Evolutionary conservation across 2,329 filamentous ascomycete species (phyloP).

Genomic region (Ascochyta viciae-villosae): DNA sequence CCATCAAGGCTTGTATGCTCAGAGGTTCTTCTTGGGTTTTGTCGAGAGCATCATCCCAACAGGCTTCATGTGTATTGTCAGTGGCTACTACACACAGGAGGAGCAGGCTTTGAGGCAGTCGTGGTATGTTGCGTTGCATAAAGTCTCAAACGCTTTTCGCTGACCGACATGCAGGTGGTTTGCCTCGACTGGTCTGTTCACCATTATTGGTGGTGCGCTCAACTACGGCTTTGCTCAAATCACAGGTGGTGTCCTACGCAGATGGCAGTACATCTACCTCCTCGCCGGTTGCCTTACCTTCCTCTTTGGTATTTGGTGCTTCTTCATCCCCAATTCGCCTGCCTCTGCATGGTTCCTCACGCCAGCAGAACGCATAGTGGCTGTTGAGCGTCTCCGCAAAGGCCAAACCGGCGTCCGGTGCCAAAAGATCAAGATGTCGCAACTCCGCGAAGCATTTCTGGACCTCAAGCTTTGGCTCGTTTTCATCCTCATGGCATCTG

Average conservation of each 20-base stretch:
- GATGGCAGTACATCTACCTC: constrained; percentile 73
- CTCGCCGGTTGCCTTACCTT: constrained; percentile 65
- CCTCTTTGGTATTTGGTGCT: constrained; percentile 70
- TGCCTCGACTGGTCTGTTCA: constrained; percentile 57
- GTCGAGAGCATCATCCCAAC: constrained; percentile 64
- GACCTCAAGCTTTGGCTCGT: constrained; percentile 55
- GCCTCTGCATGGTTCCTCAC: constrained; percentile 74
- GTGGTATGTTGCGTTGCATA: constrained; percentile 33
- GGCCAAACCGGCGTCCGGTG: constrained; percentile 61
- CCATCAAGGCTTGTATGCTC: constrained; percentile 66
- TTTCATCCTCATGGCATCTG: constrained; percentile 51
- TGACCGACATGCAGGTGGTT: constrained; percentile 60
- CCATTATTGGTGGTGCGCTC: constrained; percentile 42
- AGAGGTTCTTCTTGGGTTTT: constrained; percentile 64
- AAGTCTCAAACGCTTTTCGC: not conserved
- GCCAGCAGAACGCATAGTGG: constrained; percentile 65
- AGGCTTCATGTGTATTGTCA: constrained; percentile 63
- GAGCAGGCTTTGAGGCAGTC: constrained; percentile 62
- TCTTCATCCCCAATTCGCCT: constrained; percentile 70
- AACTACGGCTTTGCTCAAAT: constrained; percentile 51
- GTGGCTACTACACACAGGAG: constrained; percentile 50
- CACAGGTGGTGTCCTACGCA: constrained; percentile 47
- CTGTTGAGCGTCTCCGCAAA: constrained; percentile 53
- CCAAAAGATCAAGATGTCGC: constrained; percentile 61
- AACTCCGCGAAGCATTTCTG: constrained; percentile 56